Base-by-base conservation (phyloP, 805 yeast genomes). In the Saccharomyces jurei region DNA sequence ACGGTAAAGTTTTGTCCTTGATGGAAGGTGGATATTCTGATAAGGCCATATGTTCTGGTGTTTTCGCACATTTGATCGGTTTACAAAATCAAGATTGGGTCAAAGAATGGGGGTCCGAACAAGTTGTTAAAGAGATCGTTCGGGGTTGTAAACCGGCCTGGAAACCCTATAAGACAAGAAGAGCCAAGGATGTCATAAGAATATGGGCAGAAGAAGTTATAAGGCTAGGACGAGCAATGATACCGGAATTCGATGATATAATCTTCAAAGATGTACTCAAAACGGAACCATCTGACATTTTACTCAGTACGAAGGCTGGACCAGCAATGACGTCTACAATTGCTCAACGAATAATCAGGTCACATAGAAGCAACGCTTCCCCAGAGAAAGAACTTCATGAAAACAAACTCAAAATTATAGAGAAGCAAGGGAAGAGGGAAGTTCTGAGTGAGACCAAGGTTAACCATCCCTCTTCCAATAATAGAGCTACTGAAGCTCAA, bases 21-120 rank as follows among this genome's bases (percentile, higher is more conserved):
- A 70, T 88, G 58, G 96, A 88, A 71, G 96, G 96, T 27, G 96
- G 96, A 1, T 88, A 88, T 65, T 84, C 94, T 0, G 90, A 87
- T 62, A 86, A 86, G 3, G 96, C 96, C 0, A 74, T 88, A 17
- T 70, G 84, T 1, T 85, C 94, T 0, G 96, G 96, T 11, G 82
- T 86, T 0, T 86, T 87, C 64, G 80, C 94, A 4, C 95, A 88
- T 66, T 70, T 88, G 53, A 80, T 85, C 41, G 96, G 95, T 0
- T 66, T 88, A 51, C 85, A 83, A 51, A 72, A 73, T 52, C 72
- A 74, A 52, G 67, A 66, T 21, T 86, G 89, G 89, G 77, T 81
- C 46, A 71, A 72, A 14, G 79, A 80, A 36, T 85, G 91, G 89
- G 86, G 87, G 1, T 72, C 81, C 1, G 76, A 74, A 32, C 79